phyloP scores from a whole-genome alignment of 2,329 filamentous ascomycete species.

The Alternaria incomplexa region DNA sequence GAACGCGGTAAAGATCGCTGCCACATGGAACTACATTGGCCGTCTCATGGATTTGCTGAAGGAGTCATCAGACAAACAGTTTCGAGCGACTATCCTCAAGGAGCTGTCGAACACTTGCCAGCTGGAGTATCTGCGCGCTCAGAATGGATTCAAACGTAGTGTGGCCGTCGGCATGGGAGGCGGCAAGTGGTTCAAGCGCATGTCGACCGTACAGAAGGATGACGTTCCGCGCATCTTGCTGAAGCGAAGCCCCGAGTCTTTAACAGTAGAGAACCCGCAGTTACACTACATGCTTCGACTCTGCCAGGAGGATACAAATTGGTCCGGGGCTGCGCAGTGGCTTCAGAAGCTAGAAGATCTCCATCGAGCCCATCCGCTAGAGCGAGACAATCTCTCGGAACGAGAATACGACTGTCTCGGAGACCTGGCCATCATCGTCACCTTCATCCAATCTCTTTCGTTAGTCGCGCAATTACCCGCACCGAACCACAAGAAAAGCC shows the following conservation, averaged over 20 bases:
- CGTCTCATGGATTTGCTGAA: conserved; percentile 48
- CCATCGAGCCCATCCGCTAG: conserved; percentile 41
- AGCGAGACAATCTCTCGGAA: conserved; percentile 45
- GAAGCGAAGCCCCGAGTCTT: conserved; percentile 51
- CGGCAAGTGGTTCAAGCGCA: conserved; percentile 51
- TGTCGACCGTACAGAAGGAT: conserved; percentile 32
- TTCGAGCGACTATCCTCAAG: conserved; percentile 50
- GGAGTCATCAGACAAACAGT: conserved; percentile 32
- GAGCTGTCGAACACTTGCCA: conserved; percentile 55
- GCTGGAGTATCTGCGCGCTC: conserved; percentile 52
- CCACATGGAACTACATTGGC: conserved; percentile 52
- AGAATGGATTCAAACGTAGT: conserved; percentile 51
- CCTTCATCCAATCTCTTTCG: conserved; percentile 52
- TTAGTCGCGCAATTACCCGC: conserved; percentile 46
- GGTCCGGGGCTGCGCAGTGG: conserved; percentile 48
- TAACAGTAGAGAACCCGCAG: conserved; percentile 47
- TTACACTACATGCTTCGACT: conserved; percentile 56
- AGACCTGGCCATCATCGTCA: conserved; percentile 48
- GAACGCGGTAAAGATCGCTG: conserved; percentile 41
- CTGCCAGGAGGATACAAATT: conserved; percentile 49
- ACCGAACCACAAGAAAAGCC: conserved; percentile 47
- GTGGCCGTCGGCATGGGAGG: conserved; percentile 46
- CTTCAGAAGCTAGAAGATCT: conserved; percentile 51
- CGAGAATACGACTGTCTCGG: conserved; percentile 46
- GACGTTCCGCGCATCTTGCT: conserved; percentile 46